Evolutionary conservation across 495 filamentous ascomycete genomes (phyloP), one percentile per base, ranked within the genome.

Genomic region (Penicillium crystallinum): DNA sequence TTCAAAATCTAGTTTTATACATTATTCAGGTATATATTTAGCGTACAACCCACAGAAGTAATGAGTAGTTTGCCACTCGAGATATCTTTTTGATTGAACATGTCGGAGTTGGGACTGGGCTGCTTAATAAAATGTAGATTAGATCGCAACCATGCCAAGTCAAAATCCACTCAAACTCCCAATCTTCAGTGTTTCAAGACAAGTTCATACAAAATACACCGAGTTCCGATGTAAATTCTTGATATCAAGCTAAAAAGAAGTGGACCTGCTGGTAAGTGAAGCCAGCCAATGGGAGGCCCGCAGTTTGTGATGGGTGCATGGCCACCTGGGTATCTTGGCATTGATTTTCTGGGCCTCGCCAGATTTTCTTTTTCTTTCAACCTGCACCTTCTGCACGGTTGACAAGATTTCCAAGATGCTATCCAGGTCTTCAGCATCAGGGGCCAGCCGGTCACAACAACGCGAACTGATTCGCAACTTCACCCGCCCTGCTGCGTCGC

Each of bases 321-420:
- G 37, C 3, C 1, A 36, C 45, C 68, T 71, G 67, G 69, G 63
- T 68, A 61, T 62, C 68, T 71, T 68, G 69, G 63, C 70, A 61
- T 62, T 54, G 53, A 64, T 64, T 66, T 71, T 68, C 57, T 61
- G 54, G 52, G 53, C 46, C 50, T 42, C 17, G 30, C 52, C 47
- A 46, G 38, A 9, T 56, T 56, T 58, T 43, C 55, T 55, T 54
- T 59, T 49, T 53, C 55, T 52, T 34, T 49, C 38, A 41, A 19
- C 22, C 34, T 23, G 10, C 12, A 21, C 25, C 25, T n/a, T 21
- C 2, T 9, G 23, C 34, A 45, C 40, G 56, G 59, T 40, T 6
- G 7, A 9, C 14, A 30, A 31, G 41, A 45, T 46, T 49, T 19
- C 52, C 23, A 71, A 33, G 22, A 76, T 76, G 73, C 44, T 73